Conservation (phyloP, 2,329 filamentous ascomycete genomes). For the Sporothrix inflata region DNA sequence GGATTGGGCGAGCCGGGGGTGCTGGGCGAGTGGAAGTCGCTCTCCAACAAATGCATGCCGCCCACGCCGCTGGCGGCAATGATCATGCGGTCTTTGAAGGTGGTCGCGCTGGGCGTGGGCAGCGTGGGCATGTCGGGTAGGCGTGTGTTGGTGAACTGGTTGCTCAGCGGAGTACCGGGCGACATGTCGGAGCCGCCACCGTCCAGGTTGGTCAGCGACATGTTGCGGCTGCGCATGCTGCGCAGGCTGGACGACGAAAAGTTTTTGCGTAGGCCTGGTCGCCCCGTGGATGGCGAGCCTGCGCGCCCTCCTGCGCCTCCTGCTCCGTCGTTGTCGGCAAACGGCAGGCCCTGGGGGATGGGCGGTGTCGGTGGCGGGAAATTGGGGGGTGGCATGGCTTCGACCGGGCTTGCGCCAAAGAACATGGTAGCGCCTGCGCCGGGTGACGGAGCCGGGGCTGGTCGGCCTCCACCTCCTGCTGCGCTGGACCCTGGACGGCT, state of each 20-base stretch:
- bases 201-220: slow-evolving; percentile 66
- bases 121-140: slow-evolving; percentile 63
- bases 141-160: slow-evolving; percentile 60
- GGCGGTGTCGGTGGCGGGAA: slow-evolving; percentile 42
- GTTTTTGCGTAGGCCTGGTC: slow-evolving; percentile 63
- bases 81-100: slow-evolving; percentile 62
- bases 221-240: slow-evolving; percentile 73
- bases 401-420: slow-evolving; percentile 36
- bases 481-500: slow-evolving; percentile 37
- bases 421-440: slow-evolving; percentile 26
- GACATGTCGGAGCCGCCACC: slow-evolving; percentile 61
- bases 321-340: slow-evolving; percentile 38
- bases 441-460: slow-evolving; percentile 43
- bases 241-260: slow-evolving; percentile 71
- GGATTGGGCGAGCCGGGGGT: slow-evolving; percentile 66
- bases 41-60: slow-evolving; percentile 82
- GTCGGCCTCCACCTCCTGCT: slow-evolving; percentile 40
- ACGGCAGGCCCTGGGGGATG: slow-evolving; percentile 36
- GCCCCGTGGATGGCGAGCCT: slow-evolving; percentile 56
- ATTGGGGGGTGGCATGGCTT: slow-evolving; percentile 37
- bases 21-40: slow-evolving; percentile 71
- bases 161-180: slow-evolving; percentile 73
- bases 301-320: slow-evolving; percentile 39
- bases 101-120: slow-evolving; percentile 67
- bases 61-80: slow-evolving; percentile 60